Evolutionary conservation across 305 asterid genomes (phyloP).

Genomic region (Fraxinus angustifolia): DNA sequence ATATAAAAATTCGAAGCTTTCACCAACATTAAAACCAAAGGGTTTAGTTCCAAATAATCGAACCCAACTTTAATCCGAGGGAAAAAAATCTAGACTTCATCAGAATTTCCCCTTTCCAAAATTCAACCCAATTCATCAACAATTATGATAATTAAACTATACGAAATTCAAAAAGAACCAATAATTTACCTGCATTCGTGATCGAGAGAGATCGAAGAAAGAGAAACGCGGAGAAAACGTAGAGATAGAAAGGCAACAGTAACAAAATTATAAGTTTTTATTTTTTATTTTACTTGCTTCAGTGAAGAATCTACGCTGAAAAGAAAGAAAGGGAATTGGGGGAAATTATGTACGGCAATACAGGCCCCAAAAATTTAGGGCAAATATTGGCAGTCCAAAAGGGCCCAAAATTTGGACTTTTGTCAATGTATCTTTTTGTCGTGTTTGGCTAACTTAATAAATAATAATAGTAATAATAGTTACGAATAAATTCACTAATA

Average conservation of each 20-base stretch:
- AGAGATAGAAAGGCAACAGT: conserved; percentile 22
- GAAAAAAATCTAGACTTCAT: conserved; percentile 36
- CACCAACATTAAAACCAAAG: background rate
- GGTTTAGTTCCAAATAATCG: conserved; percentile 16
- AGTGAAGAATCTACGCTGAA: background rate
- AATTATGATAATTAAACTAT: conserved; percentile 13
- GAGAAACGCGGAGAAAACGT: background rate
- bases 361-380: background rate
- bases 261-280: background rate
- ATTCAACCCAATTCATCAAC: conserved; percentile 13
- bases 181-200: conserved; percentile 37
- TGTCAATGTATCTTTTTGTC: background rate
- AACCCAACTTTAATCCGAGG: conserved; percentile 26
- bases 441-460: background rate
- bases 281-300: background rate
- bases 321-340: background rate
- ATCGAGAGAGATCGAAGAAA: conserved; percentile 34
- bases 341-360: background rate
- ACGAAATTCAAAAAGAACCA: conserved; percentile 6
- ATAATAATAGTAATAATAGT: too few species aligned
- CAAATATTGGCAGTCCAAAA: background rate
- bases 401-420: background rate
- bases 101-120: conserved; percentile 11
- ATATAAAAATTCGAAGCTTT: background rate
- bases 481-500: background rate